Base-by-base conservation (phyloP, 2,329 filamentous ascomycete species). In the Aspergillus tamarii region DNA sequence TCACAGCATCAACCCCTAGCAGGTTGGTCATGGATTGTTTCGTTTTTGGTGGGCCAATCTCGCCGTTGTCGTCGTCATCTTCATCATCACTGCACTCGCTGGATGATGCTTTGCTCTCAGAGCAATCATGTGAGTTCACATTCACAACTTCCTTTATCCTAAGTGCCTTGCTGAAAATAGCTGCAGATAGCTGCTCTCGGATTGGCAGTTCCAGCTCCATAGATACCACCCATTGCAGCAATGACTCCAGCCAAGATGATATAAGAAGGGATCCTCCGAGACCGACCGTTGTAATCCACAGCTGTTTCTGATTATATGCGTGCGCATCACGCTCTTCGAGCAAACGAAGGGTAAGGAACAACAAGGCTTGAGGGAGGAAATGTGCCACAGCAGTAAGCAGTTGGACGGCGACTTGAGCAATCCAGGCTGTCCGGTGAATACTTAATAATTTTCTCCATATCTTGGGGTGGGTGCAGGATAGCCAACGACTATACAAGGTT, bases 111-210 rank as follows among this genome's bases (percentile, higher is more conserved):
- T 34, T 48, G 26, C 43, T 50, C 5, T 60, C 56, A 4, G 81
- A 78, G 14, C 80, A 75, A 14, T 76, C 74, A 4, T 76, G 74
- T 4, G 69, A 65, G 14, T 78, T 74, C 66, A 73, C 66, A 26
- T 63, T 12, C 57, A 67, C 64, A 56, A 92, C 87, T 73, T 93
- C 91, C 73, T 93, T 93, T 55, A 89, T 84, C 59, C 88, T 84
- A 82, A 93, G 86, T 0, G 90, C 86, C 76, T 94, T 94, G 65
- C 88, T 85, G 68, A 93, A 93, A 21, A 93, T 85, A 7, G 92
- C 83, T 1, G 89, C 85, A 3, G 89, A 87, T 3, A 94, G 79
- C 71, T 93, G 89, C 48, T 87, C 84, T 60, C 89, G 86, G 16
- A 93, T 79, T 0, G 90, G 89, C 28, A 92, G 53, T 19, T 65